Percentiles rank a stretch among this genome's conserved stretches.
Evolutionary conservation across 192 early-diverging fungal species (phyloP).

Genomic region (Coemansia umbellata): DNA sequence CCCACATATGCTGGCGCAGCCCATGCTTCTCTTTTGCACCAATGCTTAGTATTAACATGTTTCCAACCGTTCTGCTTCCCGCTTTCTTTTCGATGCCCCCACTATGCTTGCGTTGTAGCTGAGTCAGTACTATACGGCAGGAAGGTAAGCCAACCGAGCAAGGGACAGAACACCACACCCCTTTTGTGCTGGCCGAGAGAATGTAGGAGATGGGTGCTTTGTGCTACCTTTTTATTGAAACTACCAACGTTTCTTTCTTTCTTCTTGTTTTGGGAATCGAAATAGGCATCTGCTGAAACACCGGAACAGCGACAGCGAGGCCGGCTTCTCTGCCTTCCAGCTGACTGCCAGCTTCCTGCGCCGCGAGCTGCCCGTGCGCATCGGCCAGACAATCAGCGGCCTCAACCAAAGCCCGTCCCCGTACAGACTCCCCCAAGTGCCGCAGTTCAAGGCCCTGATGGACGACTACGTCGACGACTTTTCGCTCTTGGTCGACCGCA

Average conservation of each 20-base stretch:
- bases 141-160: constrained; percentile 21
- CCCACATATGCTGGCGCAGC: too few relatives aligned
- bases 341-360: constrained; percentile 54
- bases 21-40: neutral
- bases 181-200: too few relatives aligned
- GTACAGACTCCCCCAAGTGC: constrained; percentile 42
- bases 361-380: constrained; percentile 57
- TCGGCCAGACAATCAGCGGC: constrained; percentile 53
- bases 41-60: neutral
- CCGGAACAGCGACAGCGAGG: constrained; percentile 35
- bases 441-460: constrained; percentile 49
- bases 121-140: constrained; percentile 47
- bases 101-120: constrained; percentile 18
- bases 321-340: constrained; percentile 35
- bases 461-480: constrained; percentile 54
- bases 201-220: neutral
- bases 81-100: neutral
- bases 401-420: constrained; percentile 47
- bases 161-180: neutral
- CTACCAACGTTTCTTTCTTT: neutral
- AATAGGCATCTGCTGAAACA: constrained; percentile 44
- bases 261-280: neutral
- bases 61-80: too few relatives aligned
- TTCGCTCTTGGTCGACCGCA: constrained; percentile 32
- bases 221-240: too few relatives aligned